Percentiles rank a stretch among this genome's conserved stretches.
These are phyloP conservation scores for Trichoderma gamsii DNA, from an alignment of 495 filamentous ascomycete species.

Conservation along the genomic window DNA sequence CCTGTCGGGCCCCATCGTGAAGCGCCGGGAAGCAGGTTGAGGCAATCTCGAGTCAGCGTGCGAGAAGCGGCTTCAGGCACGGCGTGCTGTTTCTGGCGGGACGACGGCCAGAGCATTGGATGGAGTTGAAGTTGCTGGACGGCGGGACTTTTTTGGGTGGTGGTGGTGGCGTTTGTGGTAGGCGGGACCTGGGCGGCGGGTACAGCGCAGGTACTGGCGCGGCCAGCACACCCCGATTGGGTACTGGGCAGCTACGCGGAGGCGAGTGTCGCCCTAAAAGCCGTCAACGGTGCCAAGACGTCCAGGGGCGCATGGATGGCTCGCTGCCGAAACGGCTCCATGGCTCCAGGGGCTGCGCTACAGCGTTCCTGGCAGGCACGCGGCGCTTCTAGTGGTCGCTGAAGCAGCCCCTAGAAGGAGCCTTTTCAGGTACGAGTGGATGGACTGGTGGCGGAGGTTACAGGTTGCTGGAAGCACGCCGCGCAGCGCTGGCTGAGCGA, in stretches of 20 bases:
- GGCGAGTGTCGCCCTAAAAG: neutral
- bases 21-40: slow-evolving; percentile 2
- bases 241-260: too few species aligned
- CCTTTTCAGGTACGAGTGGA: neutral
- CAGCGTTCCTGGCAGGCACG: slow-evolving; percentile 12
- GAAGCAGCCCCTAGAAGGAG: neutral
- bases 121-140: too few species aligned
- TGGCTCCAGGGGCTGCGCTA: slow-evolving; percentile 3
- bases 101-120: neutral
- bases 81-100: too few species aligned
- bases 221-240: neutral
- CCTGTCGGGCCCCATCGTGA: neutral
- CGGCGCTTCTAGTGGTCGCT: neutral
- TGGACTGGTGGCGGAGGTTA: neutral
- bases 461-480: neutral
- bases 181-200: neutral
- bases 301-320: slow-evolving; percentile 13
- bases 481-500: too few species aligned
- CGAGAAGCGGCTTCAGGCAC: neutral
- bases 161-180: neutral
- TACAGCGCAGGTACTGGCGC: neutral
- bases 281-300: neutral
- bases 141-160: too few species aligned
- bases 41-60: neutral
- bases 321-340: slow-evolving; percentile 12